Percentiles rank a stretch among this genome's conserved stretches.
phyloP scores from a whole-genome alignment of 192 early-diverging fungal genomes.

The Backusella circina region DNA sequence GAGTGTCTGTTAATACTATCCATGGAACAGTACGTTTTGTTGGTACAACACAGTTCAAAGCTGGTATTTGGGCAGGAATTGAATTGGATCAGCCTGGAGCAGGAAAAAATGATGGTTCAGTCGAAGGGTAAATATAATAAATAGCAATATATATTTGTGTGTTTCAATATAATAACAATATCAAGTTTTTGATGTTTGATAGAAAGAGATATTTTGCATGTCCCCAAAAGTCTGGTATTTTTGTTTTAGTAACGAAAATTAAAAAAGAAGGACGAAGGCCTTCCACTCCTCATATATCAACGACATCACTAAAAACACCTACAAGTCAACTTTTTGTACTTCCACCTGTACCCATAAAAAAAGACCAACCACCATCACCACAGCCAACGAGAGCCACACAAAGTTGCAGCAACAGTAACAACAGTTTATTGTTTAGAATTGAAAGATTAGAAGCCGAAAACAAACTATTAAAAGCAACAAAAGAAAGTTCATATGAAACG shows the following conservation, averaged over 20 bases:
- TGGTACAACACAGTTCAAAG: slow-evolving; percentile 66
- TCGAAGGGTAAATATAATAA: slow-evolving; percentile 46
- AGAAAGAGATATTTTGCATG: slow-evolving; percentile 67
- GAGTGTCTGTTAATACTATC: slow-evolving; percentile 10
- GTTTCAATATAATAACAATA: background rate
- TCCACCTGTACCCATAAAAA: slow-evolving; percentile 13
- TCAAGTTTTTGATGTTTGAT: background rate
- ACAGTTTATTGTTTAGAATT: background rate
- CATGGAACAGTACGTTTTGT: slow-evolving; percentile 61
- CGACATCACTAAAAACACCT: background rate
- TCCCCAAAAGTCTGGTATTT: slow-evolving; percentile 65
- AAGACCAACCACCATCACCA: background rate
- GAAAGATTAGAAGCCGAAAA: slow-evolving; percentile 7
- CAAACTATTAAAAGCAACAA: background rate
- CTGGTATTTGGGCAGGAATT: slow-evolving; percentile 73
- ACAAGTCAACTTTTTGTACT: background rate
- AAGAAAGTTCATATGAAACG: background rate
- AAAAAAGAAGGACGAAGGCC: background rate
- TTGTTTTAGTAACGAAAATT: slow-evolving; percentile 59
- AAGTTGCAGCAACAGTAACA: background rate
- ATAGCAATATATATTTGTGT: background rate
- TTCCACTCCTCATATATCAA: background rate
- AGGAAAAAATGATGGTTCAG: slow-evolving; percentile 74
- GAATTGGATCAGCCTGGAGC: slow-evolving; percentile 61
- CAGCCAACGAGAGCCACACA: background rate